A percentile compares a stretch with the other conserved stretches of the same genome.
These are phyloP conservation scores for Calonectria honghensis DNA, from an alignment of 2,329 filamentous ascomycete species.

Conservation along the genomic window DNA sequence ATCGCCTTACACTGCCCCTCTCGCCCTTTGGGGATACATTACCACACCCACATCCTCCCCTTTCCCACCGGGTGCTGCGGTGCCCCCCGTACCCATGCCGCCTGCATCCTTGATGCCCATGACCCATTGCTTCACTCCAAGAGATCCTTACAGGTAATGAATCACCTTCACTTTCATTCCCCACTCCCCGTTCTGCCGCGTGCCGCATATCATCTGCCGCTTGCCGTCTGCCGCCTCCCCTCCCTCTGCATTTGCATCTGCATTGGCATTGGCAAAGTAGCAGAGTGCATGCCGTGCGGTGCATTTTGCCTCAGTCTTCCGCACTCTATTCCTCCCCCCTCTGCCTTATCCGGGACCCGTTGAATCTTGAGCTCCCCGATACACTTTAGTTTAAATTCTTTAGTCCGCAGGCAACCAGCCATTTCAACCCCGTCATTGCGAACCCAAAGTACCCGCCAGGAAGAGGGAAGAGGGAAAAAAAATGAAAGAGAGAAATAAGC, in stretches of 20 bases:
- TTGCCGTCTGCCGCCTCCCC: constrained; percentile 22
- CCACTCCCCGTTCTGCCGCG: constrained; percentile 28
- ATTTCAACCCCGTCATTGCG: constrained; percentile 20
- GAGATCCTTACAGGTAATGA: constrained; percentile 16
- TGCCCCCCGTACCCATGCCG: constrained; percentile 14
- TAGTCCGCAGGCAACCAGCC: constrained; percentile 27
- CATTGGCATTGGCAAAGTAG: not conserved
- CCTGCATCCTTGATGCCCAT: constrained; percentile 23
- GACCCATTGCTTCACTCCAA: constrained; percentile 10
- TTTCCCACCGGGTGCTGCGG: not conserved
- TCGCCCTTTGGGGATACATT: constrained; percentile 26
- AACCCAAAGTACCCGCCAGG: constrained; percentile 10
- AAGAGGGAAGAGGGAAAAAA: not conserved
- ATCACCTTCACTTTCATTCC: constrained; percentile 19
- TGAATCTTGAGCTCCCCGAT: constrained; percentile 29
- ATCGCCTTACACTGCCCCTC: constrained; percentile 27
- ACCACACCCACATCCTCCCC: constrained; percentile 6
- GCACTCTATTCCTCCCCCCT: constrained; percentile 4
- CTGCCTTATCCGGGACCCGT: constrained; percentile 20
- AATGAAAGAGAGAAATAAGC: not conserved
- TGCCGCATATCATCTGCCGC: constrained; percentile 20
- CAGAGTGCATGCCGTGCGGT: constrained; percentile 8
- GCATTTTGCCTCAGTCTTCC: constrained; percentile 20
- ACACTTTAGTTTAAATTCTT: constrained; percentile 33
- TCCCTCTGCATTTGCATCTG: not conserved